A percentile compares a stretch with the other conserved stretches of the same genome.
These are phyloP conservation scores for Avena sativa DNA, from an alignment of 176 grass and related monocot species.

Conservation along the genomic window DNA sequence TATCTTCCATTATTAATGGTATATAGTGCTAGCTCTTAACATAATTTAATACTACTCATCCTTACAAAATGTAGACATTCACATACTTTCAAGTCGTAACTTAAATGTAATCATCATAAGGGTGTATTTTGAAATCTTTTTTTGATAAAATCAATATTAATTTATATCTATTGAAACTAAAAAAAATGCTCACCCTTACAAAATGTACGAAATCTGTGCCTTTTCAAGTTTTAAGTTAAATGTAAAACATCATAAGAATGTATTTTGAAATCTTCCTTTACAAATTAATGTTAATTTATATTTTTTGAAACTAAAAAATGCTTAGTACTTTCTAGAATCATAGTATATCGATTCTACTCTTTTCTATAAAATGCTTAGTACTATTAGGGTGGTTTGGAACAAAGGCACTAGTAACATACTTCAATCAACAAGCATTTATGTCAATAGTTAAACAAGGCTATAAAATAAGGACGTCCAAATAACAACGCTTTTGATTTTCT, in stretches of 20 bases:
- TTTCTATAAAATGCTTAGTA: neutral
- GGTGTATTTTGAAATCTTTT: too few relatives aligned
- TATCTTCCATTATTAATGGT: neutral
- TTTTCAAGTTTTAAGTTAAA: too few relatives aligned
- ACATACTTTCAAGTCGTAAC: too few relatives aligned
- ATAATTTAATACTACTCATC: too few relatives aligned
- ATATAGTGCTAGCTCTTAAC: neutral
- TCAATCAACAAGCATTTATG: neutral
- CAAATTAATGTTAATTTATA: neutral
- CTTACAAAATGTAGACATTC: too few relatives aligned
- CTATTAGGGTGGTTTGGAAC: neutral
- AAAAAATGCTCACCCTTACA: too few relatives aligned
- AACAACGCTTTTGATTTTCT: neutral
- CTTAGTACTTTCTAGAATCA: neutral
- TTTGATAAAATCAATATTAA: too few relatives aligned
- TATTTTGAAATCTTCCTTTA: neutral
- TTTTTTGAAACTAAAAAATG: too few relatives aligned
- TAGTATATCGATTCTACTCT: neutral
- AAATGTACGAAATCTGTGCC: too few relatives aligned
- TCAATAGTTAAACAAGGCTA: neutral
- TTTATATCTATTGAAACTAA: too few relatives aligned
- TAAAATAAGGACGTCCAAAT: neutral
- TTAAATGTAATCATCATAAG: too few relatives aligned
- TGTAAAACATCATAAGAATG: neutral
- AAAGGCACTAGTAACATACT: neutral